Conservation (phyloP, 768 basidiomycete genomes). For the Mycena sanguinolenta region DNA sequence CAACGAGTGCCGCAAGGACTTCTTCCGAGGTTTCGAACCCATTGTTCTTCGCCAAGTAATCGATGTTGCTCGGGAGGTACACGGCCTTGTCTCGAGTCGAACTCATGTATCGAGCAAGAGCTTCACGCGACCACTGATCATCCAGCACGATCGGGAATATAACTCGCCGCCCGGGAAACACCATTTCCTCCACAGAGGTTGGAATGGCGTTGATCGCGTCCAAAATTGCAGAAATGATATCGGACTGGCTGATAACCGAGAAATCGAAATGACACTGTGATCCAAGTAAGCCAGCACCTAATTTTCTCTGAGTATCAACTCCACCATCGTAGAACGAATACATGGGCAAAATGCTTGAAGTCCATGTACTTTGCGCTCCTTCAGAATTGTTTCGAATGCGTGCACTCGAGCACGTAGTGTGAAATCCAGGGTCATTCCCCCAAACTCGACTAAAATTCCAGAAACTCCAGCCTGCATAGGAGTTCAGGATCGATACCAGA, state of each 20-base stretch:
- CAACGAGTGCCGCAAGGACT: constrained; percentile 59
- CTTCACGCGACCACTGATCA: constrained; percentile 69
- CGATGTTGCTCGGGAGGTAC: constrained; percentile 78
- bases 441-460: constrained; percentile 74
- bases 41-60: constrained; percentile 75
- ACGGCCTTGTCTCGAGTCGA: constrained; percentile 68
- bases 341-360: constrained; percentile 62
- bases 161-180: constrained; percentile 65
- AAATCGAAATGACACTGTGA: constrained; percentile 66
- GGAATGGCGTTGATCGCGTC: constrained; percentile 56
- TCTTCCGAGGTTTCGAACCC: constrained; percentile 61
- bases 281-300: not conserved
- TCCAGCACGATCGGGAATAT: constrained; percentile 74
- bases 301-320: constrained; percentile 21
- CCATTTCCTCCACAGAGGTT: constrained; percentile 51
- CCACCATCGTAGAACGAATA: constrained; percentile 71
- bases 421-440: constrained; percentile 66
- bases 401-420: constrained; percentile 70
- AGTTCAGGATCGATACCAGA: not conserved
- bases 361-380: constrained; percentile 47
- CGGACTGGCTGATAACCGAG: constrained; percentile 52
- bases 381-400: constrained; percentile 60
- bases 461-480: constrained; percentile 70
- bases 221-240: constrained; percentile 58
- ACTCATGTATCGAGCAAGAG: constrained; percentile 69